These are phyloP conservation scores for Fusarium compactum DNA, from an alignment of 2,329 filamentous ascomycete genomes.

Conservation along the genomic window DNA sequence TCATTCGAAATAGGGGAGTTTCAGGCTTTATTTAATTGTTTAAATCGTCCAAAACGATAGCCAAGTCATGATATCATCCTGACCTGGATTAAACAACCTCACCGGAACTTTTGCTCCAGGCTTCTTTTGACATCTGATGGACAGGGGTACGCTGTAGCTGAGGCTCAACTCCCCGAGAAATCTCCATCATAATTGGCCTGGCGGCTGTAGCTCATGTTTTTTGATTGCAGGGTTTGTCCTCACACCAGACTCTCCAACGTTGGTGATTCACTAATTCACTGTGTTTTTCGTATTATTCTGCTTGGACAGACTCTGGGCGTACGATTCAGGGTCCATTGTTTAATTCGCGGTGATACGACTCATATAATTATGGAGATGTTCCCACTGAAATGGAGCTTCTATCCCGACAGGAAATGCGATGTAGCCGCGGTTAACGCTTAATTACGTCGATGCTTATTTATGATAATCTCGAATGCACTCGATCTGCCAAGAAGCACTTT, in stretches of 20 bases:
- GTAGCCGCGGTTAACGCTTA: conserved; percentile 12
- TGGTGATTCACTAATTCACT: background rate
- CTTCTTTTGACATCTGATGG: background rate
- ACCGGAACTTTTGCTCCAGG: conserved; percentile 30
- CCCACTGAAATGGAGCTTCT: conserved; percentile 11
- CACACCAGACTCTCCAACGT: background rate
- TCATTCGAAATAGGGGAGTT: background rate
- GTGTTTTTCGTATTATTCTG: background rate
- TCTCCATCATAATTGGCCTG: conserved; percentile 13
- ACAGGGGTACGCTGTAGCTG: conserved; percentile 21
- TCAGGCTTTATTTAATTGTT: background rate
- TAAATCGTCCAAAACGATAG: background rate
- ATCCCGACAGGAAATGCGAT: background rate
- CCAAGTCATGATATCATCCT: conserved; percentile 21
- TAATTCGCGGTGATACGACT: background rate
- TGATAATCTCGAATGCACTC: background rate
- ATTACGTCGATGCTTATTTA: conserved; percentile 3
- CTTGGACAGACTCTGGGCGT: background rate
- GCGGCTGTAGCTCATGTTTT: background rate
- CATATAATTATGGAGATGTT: conserved; percentile 16
- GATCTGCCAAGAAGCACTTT: background rate
- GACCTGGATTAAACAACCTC: background rate
- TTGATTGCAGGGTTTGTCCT: conserved; percentile 5
- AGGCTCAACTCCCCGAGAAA: conserved; percentile 25
- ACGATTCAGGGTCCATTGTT: background rate